Conservation (phyloP, 805 yeast species). For the Tetrapisispora phaffii region DNA sequence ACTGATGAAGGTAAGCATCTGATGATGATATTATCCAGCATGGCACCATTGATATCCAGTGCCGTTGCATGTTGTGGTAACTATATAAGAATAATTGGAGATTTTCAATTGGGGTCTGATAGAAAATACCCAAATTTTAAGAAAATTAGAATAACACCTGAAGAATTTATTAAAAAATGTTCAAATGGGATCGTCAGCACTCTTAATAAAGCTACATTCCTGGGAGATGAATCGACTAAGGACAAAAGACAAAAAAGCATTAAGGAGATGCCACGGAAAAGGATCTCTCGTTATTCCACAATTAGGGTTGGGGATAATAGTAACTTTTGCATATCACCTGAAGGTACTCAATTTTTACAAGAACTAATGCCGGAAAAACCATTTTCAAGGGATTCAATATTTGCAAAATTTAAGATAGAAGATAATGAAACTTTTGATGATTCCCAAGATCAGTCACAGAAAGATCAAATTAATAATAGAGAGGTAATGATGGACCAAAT, state of each 20-base stretch:
- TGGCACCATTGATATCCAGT: slow-evolving; percentile 44
- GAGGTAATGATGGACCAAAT: slow-evolving; percentile 35
- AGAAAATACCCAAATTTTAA: slow-evolving; percentile 61
- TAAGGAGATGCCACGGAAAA: background rate
- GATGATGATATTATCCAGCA: slow-evolving; percentile 48
- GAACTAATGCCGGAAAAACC: slow-evolving; percentile 29
- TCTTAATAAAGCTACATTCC: slow-evolving; percentile 26
- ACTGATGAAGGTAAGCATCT: slow-evolving; percentile 60
- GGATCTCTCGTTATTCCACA: slow-evolving; percentile 10
- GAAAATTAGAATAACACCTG: slow-evolving; percentile 46
- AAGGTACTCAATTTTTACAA: slow-evolving; percentile 29
- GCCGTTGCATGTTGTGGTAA: slow-evolving; percentile 43
- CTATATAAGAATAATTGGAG: slow-evolving; percentile 51
- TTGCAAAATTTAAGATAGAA: slow-evolving; percentile 28
- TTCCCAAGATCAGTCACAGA: background rate
- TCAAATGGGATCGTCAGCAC: slow-evolving; percentile 48
- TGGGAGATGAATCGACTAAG: too few relatives aligned
- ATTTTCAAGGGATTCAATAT: slow-evolving; percentile 31
- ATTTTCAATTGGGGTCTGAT: slow-evolving; percentile 48
- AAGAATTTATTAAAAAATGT: slow-evolving; percentile 50
- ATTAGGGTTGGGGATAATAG: slow-evolving; percentile 25
- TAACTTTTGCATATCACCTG: slow-evolving; percentile 13
- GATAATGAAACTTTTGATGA: slow-evolving; percentile 10
- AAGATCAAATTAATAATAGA: slow-evolving; percentile 14
- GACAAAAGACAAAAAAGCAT: too few relatives aligned